Base-by-base conservation (phyloP, 495 filamentous ascomycete species). In the Evansstolkia leycettana region DNA sequence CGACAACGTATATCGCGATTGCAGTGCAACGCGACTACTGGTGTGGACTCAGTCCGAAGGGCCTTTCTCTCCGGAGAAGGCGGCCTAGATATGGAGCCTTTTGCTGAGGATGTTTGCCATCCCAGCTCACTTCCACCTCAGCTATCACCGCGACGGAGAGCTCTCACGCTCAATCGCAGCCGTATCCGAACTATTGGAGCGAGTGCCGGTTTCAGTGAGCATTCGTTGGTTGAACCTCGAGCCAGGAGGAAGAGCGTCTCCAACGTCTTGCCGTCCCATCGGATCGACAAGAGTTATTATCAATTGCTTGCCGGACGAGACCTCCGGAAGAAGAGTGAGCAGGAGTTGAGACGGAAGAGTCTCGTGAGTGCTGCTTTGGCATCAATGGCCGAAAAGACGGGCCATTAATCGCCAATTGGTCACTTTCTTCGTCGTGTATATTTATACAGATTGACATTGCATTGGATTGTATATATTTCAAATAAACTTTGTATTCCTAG, bases 291-390 rank as follows among this genome's bases (percentile, higher is more conserved):
- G 37, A 55, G 34, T 17, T 58, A 63, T 36, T 39, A 54, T 34
- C 19, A 36, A 11, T 31, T 18, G 31, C 45, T 11, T 46, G 8
- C 47, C 2, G 36, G 43, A n/a, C 46, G 55, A 13, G 56, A 57
- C 26, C 28, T 50, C 17, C 50, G 47, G 7, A 64, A 58, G 44
- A 59, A 58, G 39, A 55, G 54, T 36, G 64, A 65, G 18, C 55
- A 60, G 33, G 56, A 58, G 0, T 36, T 67, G 9, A 45, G 64
- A 27, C 45, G 64, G 32, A 65, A 60, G 50, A 68, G 64, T 38
- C 47, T 68, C 25, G 62, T 68, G 6, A 65, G 57, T 51, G 57
- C 60, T 17, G 60, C 60, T 23, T 41, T 65, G 43, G 62, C 62
- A 3, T 62, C 55, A 11, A 54, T 64, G 40, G 53, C 20, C 5